Evolutionary conservation across 495 filamentous ascomycete species (phyloP).

Genomic region (Aspergillus nanangensis): DNA sequence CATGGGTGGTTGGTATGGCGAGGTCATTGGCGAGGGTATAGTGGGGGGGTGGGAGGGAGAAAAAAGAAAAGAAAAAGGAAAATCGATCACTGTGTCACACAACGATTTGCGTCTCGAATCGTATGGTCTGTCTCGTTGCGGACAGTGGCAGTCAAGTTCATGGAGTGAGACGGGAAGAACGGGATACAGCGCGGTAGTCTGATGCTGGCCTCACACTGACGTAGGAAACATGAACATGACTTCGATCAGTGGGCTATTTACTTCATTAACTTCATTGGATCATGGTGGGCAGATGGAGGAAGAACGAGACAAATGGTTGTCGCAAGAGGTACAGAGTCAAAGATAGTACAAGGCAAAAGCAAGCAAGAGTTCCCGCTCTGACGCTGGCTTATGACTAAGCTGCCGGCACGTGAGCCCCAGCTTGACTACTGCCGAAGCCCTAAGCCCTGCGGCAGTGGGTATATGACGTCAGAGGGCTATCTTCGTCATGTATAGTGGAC

Average conservation of each 20-base stretch:
- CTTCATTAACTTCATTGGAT: not conserved
- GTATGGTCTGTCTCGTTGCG: not conserved
- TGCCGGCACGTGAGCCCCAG: no score
- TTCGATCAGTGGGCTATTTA: not conserved
- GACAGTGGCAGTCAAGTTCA: not conserved
- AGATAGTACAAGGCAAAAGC: no score
- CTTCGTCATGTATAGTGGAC: no score
- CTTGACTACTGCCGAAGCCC: no score
- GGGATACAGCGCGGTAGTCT: not conserved
- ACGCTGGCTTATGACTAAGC: no score
- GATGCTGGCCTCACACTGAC: not conserved
- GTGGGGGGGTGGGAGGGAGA: not conserved
- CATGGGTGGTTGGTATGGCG: slow-evolving; percentile 30
- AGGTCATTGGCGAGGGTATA: slow-evolving; percentile 26
- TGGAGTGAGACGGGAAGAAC: not conserved
- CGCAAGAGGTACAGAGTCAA: not conserved
- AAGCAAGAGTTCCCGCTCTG: no score
- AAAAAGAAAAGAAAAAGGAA: no score
- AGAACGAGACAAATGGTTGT: not conserved
- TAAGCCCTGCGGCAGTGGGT: no score
- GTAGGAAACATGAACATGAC: not conserved
- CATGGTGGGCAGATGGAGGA: not conserved
- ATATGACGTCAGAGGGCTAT: no score
- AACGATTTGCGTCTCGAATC: not conserved
- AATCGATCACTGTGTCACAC: no score